Base-by-base conservation (phyloP, 768 basidiomycete species). In the Tremella fuciformis region DNA sequence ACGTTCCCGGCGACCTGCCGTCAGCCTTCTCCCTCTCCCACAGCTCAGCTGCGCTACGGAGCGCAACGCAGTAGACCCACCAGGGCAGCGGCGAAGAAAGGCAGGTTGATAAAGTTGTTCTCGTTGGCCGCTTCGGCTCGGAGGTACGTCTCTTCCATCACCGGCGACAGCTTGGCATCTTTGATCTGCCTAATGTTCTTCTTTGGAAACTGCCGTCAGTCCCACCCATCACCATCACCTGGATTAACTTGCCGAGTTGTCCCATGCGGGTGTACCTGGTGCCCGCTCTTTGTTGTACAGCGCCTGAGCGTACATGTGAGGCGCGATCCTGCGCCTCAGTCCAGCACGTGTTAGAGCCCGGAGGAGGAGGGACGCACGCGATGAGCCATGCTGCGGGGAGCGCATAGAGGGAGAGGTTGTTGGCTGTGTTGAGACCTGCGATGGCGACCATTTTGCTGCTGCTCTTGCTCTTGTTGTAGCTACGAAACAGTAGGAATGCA, bases 311-410 rank as follows among this genome's bases (percentile, higher is more conserved):
- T 68, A 60, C 40, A 59, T 48, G 40, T 59, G 60, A 1, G 57
- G 21, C 2, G 47, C 57, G 8, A 40, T 37, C 8, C 42, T 46
- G 22, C 22, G 6, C 22, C 4, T 46, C 42, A 46, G 42, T 15
- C n/a, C 6, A 8, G 22, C n/a, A 46, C 22, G 42, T 22, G n/a
- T 8, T 4, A 22, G 7, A 46, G 22, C 16, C 42, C n/a, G 16
- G 42, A 46, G 42, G 42, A 22, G 42, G n/a, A n/a, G 42, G 42
- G 22, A 46, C 22, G 42, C 15, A 46, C 42, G 48, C 62, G 2
- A 71, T 19, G 8, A 60, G 55, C 71, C 71, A 73, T 58, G 55
- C 68, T 49, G 60, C 66, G 0, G 71, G 71, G 8, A 69, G 57
- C 11, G 66, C 64, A 48, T 64, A 67, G 42, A 73, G 56, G 3